Percentiles rank a stretch among this genome's conserved stretches.
Conservation (phyloP, 371 early-diverging fungal species). For the Fennellomyces sp. region DNA sequence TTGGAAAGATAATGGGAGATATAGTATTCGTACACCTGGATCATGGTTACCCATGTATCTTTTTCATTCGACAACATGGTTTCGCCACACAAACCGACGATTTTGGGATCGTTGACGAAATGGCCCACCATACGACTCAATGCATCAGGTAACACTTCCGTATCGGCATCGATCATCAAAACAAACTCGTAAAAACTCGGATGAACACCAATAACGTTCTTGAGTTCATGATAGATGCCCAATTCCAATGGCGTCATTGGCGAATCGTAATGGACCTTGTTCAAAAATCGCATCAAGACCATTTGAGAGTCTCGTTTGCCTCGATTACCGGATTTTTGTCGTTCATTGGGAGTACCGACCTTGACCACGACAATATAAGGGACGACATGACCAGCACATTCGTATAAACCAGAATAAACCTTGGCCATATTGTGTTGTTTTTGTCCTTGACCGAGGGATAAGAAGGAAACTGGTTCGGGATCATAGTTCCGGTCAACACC, state of each 20-base stretch:
- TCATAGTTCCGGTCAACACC: conserved; percentile 82
- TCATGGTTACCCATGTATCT: conserved; percentile 94
- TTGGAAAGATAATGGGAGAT: conserved; percentile 98
- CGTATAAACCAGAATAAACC: conserved; percentile 97
- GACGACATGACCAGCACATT: conserved; percentile 84
- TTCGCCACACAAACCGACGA: conserved; percentile 95
- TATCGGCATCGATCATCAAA: conserved; percentile 97
- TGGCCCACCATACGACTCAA: conserved; percentile 77
- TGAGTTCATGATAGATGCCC: conserved; percentile 91
- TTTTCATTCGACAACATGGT: conserved; percentile 88
- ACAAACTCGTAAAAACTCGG: conserved; percentile 90
- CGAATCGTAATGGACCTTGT: conserved; percentile 88
- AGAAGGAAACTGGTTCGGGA: conserved; percentile 89
- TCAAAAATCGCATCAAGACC: conserved; percentile 95
- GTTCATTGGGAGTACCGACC: conserved; percentile 81
- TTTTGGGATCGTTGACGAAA: conserved; percentile 81
- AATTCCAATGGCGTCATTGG: conserved; percentile 87
- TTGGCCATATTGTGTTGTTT: conserved; percentile 96
- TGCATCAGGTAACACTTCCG: conserved; percentile 81
- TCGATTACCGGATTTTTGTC: conserved; percentile 83
- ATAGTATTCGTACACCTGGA: conserved; percentile 99
- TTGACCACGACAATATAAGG: conserved; percentile 97
- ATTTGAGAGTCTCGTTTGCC: conserved; percentile 99
- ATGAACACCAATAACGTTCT: conserved; percentile 87
- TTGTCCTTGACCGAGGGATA: conserved; percentile 87